phyloP scores from a whole-genome alignment of 2,329 filamentous ascomycete genomes.

The Colletotrichum siamense region DNA sequence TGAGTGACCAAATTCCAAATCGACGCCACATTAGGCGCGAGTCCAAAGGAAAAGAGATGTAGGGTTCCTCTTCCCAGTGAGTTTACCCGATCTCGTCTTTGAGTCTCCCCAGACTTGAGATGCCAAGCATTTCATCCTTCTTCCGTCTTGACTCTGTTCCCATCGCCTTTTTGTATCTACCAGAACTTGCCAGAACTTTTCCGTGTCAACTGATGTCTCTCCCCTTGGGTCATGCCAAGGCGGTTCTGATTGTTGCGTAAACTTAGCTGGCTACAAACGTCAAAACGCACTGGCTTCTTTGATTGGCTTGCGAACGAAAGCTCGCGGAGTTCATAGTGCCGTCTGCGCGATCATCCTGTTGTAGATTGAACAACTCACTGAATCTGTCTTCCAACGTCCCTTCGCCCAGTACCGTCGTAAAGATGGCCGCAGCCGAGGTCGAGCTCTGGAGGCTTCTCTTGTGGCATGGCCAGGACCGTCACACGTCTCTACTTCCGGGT shows the following conservation, averaged over 20 bases:
- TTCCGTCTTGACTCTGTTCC: background rate
- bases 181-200: background rate
- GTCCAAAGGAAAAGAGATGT: background rate
- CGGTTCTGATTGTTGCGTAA: background rate
- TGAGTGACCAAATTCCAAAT: background rate
- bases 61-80: background rate
- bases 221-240: background rate
- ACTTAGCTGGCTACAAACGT: background rate
- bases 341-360: background rate
- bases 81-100: background rate
- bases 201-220: background rate
- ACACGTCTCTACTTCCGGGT: background rate
- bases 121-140: background rate
- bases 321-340: background rate
- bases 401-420: background rate
- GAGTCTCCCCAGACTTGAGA: background rate
- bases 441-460: background rate
- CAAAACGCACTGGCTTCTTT: background rate
- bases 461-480: background rate
- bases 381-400: too few relatives aligned
- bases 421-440: background rate
- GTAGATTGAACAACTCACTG: background rate
- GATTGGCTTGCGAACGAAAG: background rate
- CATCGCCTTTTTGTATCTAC: background rate
- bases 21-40: background rate